phyloP scores from a whole-genome alignment of 768 basidiomycete species.

The Amanita rimosa region DNA sequence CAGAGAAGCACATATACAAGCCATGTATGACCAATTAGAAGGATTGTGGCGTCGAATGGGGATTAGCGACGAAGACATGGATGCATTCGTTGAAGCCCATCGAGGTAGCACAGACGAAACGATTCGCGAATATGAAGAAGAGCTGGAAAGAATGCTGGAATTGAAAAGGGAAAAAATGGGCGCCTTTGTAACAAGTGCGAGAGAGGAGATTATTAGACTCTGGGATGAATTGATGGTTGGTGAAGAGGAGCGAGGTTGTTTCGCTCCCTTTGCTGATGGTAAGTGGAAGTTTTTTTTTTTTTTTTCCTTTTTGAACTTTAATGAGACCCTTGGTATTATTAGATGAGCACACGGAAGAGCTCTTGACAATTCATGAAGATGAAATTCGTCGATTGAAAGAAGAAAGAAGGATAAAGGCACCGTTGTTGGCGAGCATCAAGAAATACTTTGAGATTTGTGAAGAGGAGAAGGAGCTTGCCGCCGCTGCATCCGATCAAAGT shows the following conservation, averaged over 20 bases:
- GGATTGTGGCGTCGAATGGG: slow-evolving; percentile 84
- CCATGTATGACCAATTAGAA: slow-evolving; percentile 90
- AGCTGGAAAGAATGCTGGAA: slow-evolving; percentile 83
- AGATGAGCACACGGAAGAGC: slow-evolving; percentile 87
- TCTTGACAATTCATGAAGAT: slow-evolving; percentile 74
- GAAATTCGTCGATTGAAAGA: slow-evolving; percentile 76
- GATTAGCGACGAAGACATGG: slow-evolving; percentile 69
- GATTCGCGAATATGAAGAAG: slow-evolving; percentile 77
- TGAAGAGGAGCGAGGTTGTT: slow-evolving; percentile 71
- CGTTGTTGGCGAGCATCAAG: slow-evolving; percentile 62
- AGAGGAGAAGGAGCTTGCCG: slow-evolving; percentile 82
- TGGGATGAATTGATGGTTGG: slow-evolving; percentile 86
- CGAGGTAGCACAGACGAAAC: slow-evolving; percentile 73
- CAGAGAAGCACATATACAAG: slow-evolving; percentile 79
- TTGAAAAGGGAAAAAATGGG: slow-evolving; percentile 83
- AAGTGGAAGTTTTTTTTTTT: slow-evolving; percentile 13
- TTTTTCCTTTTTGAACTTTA: too few relatives aligned
- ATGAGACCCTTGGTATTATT: background rate
- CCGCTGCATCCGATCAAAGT: slow-evolving; percentile 69
- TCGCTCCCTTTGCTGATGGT: slow-evolving; percentile 81
- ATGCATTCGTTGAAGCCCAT: slow-evolving; percentile 84
- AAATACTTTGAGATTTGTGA: slow-evolving; percentile 89
- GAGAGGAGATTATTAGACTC: slow-evolving; percentile 67
- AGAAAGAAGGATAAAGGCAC: slow-evolving; percentile 70
- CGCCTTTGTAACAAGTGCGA: slow-evolving; percentile 70